Evolutionary conservation across 805 yeast genomes (phyloP).

Genomic region (Metschnikowia bowlesiae): DNA sequence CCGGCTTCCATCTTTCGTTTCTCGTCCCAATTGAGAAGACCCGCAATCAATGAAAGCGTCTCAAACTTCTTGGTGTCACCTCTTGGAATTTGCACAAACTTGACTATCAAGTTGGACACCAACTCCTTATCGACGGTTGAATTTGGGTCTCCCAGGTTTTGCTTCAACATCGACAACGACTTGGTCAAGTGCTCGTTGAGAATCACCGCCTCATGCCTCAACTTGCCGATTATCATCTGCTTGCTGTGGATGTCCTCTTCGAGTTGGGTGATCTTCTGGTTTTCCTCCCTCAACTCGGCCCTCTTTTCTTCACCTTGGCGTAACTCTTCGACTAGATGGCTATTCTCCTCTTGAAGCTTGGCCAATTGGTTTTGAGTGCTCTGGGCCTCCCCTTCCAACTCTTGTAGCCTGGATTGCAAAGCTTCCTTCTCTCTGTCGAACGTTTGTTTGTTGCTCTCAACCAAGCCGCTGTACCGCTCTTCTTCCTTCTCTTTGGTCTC

Average conservation of each 20-base stretch:
- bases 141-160: slow-evolving; percentile 55
- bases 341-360: slow-evolving; percentile 3
- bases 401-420: not conserved
- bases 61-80: slow-evolving; percentile 95
- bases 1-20: slow-evolving; percentile 75
- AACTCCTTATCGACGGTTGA: slow-evolving; percentile 84
- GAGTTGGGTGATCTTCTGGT: slow-evolving; percentile 43
- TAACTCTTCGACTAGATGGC: slow-evolving; percentile 6
- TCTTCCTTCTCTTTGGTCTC: slow-evolving; percentile 24
- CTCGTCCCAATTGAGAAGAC: slow-evolving; percentile 85
- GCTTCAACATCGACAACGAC: slow-evolving; percentile 78
- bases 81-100: slow-evolving; percentile 81
- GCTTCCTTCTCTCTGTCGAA: slow-evolving; percentile 6
- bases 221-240: slow-evolving; percentile 77
- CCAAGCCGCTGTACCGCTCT: slow-evolving; percentile 6
- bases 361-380: slow-evolving; percentile 3
- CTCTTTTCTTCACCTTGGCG: not conserved
- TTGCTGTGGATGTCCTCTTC: slow-evolving; percentile 53
- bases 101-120: slow-evolving; percentile 77
- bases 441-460: slow-evolving; percentile 1
- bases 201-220: slow-evolving; percentile 91
- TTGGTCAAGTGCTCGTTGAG: slow-evolving; percentile 94
- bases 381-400: not conserved
- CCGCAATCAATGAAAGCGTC: slow-evolving; percentile 78
- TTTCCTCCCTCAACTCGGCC: slow-evolving; percentile 16